phyloP scores from a whole-genome alignment of 208 protist genomes.

The Leptomonas pyrrhocoris region DNA sequence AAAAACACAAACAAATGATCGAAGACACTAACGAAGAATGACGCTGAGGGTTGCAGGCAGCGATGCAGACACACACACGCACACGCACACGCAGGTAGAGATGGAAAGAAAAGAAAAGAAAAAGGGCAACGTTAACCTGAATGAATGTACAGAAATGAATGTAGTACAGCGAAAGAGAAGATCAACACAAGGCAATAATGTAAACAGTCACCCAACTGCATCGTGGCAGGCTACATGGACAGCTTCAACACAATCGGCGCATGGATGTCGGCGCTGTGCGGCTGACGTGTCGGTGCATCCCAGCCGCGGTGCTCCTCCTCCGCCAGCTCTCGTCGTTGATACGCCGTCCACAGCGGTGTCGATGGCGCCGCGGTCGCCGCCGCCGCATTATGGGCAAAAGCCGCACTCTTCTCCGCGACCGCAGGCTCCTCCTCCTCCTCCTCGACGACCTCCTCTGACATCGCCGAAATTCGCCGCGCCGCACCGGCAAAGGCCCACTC shows the following conservation, averaged over 20 bases:
- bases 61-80: no score
- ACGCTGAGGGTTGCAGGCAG: no score
- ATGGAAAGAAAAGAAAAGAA: no score
- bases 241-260: slow-evolving; percentile 13
- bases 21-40: no score
- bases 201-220: no score
- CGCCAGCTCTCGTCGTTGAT: slow-evolving; percentile 11
- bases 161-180: no score
- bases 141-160: no score
- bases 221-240: no score
- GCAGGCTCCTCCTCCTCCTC: not conserved
- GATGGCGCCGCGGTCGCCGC: not conserved
- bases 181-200: no score
- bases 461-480: slow-evolving; percentile 13
- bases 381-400: not conserved
- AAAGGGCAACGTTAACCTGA: no score
- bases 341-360: slow-evolving; percentile 15
- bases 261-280: slow-evolving; percentile 18
- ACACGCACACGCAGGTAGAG: no score
- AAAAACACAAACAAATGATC: no score
- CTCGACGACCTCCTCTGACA: not conserved
- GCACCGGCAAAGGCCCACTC: slow-evolving; percentile 32
- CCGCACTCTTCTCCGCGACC: not conserved
- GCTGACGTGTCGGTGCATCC: slow-evolving; percentile 20
- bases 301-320: slow-evolving; percentile 22